These are phyloP conservation scores for Rhizopus arrhizus DNA, from an alignment of 371 early-diverging fungal genomes.

Conservation along the genomic window DNA sequence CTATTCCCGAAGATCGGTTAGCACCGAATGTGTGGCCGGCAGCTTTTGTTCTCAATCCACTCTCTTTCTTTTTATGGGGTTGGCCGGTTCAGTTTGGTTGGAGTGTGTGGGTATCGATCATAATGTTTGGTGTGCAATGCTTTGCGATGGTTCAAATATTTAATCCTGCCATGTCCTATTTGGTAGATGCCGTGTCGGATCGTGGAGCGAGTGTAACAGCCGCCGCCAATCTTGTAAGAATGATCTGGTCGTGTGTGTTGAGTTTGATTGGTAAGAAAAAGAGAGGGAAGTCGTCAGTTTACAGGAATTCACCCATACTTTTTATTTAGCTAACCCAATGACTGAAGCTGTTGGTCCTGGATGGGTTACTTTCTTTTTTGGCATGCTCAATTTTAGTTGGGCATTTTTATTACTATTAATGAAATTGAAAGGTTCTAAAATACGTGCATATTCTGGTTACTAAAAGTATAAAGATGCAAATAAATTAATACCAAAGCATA, in stretches of 20 bases:
- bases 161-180: constrained; percentile 53
- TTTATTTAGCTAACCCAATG: constrained; percentile 47
- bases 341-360: constrained; percentile 47
- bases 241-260: constrained; percentile 59
- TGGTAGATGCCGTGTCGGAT: constrained; percentile 61
- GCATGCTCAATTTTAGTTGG: constrained; percentile 49
- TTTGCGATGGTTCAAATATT: constrained; percentile 64
- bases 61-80: constrained; percentile 60
- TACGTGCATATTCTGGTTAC: constrained; percentile 38
- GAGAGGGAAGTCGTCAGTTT: constrained; percentile 9
- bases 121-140: constrained; percentile 59
- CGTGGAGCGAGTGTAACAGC: constrained; percentile 65
- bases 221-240: constrained; percentile 59
- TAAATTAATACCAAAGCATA: background rate
- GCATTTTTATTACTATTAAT: constrained; percentile 44
- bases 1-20: constrained; percentile 60
- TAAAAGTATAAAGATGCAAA: constrained; percentile 5
- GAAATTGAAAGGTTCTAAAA: constrained; percentile 35
- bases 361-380: constrained; percentile 46
- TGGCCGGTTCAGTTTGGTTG: constrained; percentile 57
- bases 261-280: constrained; percentile 52
- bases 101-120: constrained; percentile 57
- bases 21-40: constrained; percentile 59
- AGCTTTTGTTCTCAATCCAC: constrained; percentile 56
- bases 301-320: background rate